A percentile compares a stretch with the other conserved stretches of the same genome.
Conservation (phyloP, 345 rosid genomes). For the Sonneratia caseolaris region DNA sequence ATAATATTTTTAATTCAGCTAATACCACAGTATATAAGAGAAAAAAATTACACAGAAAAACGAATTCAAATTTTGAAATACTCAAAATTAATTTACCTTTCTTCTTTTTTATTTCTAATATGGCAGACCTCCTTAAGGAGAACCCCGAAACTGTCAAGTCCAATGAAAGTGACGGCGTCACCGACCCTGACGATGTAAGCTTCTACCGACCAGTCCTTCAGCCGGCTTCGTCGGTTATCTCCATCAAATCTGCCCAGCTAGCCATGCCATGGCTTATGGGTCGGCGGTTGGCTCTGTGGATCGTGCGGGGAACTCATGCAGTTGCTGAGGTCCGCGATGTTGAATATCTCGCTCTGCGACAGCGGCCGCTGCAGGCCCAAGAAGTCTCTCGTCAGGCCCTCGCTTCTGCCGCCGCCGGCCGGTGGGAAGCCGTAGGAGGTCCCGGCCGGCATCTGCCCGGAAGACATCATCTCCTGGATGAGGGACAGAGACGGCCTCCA, state of each 20-base stretch:
- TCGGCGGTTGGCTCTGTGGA: background rate
- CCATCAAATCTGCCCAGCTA: constrained; percentile 15
- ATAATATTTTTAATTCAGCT: background rate
- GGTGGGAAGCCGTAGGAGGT: background rate
- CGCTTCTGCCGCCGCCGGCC: constrained; percentile 15
- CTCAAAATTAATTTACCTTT: background rate
- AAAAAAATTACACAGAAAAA: background rate
- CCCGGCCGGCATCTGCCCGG: background rate
- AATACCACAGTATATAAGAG: background rate
- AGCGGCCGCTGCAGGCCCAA: constrained; percentile 55
- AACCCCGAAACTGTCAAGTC: too few relatives aligned
- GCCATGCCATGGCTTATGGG: constrained; percentile 59
- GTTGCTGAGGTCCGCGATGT: constrained; percentile 51
- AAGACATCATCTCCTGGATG: constrained; percentile 3
- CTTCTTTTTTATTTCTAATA: background rate
- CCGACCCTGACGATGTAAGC: too few relatives aligned
- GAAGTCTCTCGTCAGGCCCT: constrained; percentile 79
- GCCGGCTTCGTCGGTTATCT: too few relatives aligned
- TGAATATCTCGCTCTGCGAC: constrained; percentile 60
- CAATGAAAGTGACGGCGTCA: too few relatives aligned
- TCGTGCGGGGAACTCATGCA: constrained; percentile 25
- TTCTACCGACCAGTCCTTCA: too few relatives aligned
- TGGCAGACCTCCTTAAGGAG: background rate
- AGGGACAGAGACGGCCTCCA: background rate
- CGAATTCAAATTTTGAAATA: background rate